Conservation (phyloP, 371 early-diverging fungal species). For the Rhizomucor miehei region DNA sequence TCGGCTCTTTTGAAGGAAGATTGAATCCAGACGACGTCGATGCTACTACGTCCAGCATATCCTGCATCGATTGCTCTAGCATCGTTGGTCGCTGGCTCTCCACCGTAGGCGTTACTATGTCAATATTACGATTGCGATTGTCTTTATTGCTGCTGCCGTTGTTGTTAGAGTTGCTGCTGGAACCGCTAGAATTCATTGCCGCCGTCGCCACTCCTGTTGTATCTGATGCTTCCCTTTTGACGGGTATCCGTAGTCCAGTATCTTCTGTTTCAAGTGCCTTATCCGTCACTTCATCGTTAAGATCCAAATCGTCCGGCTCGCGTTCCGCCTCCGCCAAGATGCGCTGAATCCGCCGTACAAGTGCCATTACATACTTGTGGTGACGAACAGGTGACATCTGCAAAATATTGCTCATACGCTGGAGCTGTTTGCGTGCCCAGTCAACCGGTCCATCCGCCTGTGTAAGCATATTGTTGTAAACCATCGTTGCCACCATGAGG, state of each 20-base stretch:
- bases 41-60: background rate
- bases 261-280: background rate
- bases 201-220: no score
- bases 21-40: background rate
- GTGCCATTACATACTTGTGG: constrained; percentile 20
- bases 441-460: background rate
- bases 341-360: constrained; percentile 16
- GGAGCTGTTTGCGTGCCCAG: constrained; percentile 12
- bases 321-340: constrained; percentile 8
- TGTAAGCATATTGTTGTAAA: constrained; percentile 11
- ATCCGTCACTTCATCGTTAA: constrained; percentile 6
- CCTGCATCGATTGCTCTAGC: constrained; percentile 2
- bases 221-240: background rate
- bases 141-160: background rate
- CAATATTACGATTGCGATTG: background rate
- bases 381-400: constrained; percentile 20
- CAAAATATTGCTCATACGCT: constrained; percentile 13
- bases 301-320: constrained; percentile 7
- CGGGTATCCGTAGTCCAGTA: background rate
- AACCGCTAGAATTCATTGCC: no score
- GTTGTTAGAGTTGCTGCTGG: no score
- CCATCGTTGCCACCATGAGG: constrained; percentile 16
- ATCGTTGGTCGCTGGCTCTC: background rate
- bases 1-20: background rate
- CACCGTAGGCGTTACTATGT: background rate